Base-by-base conservation (phyloP, 164 flowering plant species). In the Houttuynia cordata region DNA sequence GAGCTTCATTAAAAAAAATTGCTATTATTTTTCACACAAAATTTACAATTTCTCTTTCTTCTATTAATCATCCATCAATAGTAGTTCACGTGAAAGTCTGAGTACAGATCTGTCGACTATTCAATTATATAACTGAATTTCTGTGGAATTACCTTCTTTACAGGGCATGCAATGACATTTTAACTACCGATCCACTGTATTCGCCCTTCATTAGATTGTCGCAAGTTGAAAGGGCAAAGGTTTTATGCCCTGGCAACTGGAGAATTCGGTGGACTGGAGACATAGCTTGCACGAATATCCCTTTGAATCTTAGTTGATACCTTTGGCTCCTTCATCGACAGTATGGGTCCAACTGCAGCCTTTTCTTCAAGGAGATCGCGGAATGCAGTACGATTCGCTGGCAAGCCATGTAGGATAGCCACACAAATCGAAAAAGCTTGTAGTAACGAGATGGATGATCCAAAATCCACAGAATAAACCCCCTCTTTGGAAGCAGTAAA, bases 351-450 rank as follows among this genome's bases (percentile, higher is more conserved):
- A 34, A 51, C 61, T 0, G 59, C 23, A 57, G 13, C n/a, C 65
- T 67, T 74, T 55, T 42, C 67, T 39, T 71, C 68, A 13, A 60
- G 57, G 20, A 58, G 56, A 57, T 39, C 59, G 9, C 67, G 62
- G 30, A 40, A 34, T 64, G 66, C 77, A 1, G 75, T 60, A 45
- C 67, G 65, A 57, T 68, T 66, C 21, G 65, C 49, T 2, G 65
- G 65, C 37, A 67, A 71, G 65, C 80, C 60, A 66, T 77, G 79
- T 52, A 84, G 18, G 61, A 81, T 61, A 17, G 91, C 80, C 13
- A 85, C 75, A 57, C 78, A 77, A 22, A 87, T 76, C 68, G 85
- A 81, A 76, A 88, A 88, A 24, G 93, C 96, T 74, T 88, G 93
- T 40, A 92, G 60, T 18, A 73, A 57, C 64, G 96, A 75, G 51